Evolutionary conservation across 768 basidiomycete genomes (phyloP).

Genomic region (Multifurca ochricompacta): DNA sequence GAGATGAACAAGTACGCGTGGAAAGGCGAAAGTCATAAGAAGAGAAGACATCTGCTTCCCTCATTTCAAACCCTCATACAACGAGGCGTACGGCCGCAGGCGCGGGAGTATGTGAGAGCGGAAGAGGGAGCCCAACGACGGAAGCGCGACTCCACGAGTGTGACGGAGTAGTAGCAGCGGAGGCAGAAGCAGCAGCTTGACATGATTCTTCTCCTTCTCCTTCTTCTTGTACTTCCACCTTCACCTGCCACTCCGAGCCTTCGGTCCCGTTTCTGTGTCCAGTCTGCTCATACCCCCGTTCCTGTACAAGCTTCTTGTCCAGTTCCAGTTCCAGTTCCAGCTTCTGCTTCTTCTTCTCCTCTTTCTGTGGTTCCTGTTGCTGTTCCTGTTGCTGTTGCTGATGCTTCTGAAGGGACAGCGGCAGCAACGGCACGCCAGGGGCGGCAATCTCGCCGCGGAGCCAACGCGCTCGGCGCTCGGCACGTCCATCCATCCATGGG

Average conservation of each 20-base stretch:
- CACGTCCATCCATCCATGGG: constrained; percentile 57
- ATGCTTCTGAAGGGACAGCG: neutral
- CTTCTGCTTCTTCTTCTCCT: neutral
- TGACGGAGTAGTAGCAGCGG: neutral
- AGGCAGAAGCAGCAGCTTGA: neutral
- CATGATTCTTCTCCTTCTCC: neutral
- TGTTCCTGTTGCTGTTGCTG: neutral
- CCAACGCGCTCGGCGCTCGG: constrained; percentile 26
- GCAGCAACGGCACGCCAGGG: constrained; percentile 16
- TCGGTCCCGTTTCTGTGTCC: too few species aligned
- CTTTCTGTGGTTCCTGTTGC: neutral
- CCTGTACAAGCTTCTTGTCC: neutral
- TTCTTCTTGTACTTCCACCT: neutral
- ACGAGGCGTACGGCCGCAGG: constrained; percentile 4
- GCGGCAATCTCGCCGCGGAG: constrained; percentile 23
- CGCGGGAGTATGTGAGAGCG: neutral
- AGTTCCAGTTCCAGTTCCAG: neutral
- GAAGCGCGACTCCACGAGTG: neutral
- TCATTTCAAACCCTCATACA: neutral
- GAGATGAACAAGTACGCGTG: neutral
- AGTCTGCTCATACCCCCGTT: too few species aligned
- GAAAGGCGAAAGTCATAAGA: neutral
- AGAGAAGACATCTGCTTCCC: neutral
- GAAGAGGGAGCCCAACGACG: constrained; percentile 10
- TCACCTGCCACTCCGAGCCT: too few species aligned